Evolutionary conservation across 108 stramenopile species (phyloP).

Genomic region (Pseudonitzschia pungens): DNA sequence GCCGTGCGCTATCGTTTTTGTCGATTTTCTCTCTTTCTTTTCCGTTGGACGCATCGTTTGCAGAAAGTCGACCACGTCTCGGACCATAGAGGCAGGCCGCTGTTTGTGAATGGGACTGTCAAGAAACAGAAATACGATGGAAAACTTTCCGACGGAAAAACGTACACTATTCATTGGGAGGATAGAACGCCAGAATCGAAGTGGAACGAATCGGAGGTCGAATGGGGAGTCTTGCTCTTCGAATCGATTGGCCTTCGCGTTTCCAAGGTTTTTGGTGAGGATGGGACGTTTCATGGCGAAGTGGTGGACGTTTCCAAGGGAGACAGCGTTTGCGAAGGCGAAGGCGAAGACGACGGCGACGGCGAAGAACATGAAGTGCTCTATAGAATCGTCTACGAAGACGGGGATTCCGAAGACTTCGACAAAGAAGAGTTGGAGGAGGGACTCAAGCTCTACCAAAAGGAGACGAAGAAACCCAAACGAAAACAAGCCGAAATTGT

Average conservation of each 20-base stretch:
- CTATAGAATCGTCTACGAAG: conserved; percentile 25
- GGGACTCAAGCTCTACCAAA: conserved; percentile 10
- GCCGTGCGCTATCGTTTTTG: neutral
- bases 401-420: conserved; percentile 29
- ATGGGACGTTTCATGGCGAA: conserved; percentile 17
- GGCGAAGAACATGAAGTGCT: conserved; percentile 1
- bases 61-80: neutral
- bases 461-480: neutral
- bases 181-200: neutral
- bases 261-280: conserved; percentile 23
- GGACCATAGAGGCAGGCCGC: neutral
- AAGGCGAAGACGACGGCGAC: neutral
- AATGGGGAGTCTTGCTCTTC: conserved; percentile 23
- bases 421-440: conserved; percentile 10
- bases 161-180: conserved; percentile 13
- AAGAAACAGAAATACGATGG: neutral
- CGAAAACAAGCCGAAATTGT: neutral
- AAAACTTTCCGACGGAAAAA: neutral
- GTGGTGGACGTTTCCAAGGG: conserved; percentile 12
- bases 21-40: neutral
- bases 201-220: conserved; percentile 22
- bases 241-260: conserved; percentile 9
- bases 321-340: neutral
- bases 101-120: conserved; percentile 4
- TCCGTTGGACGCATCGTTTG: neutral